Conservation (phyloP, 2,329 filamentous ascomycete species). For the Coniochaeta sp. region DNA sequence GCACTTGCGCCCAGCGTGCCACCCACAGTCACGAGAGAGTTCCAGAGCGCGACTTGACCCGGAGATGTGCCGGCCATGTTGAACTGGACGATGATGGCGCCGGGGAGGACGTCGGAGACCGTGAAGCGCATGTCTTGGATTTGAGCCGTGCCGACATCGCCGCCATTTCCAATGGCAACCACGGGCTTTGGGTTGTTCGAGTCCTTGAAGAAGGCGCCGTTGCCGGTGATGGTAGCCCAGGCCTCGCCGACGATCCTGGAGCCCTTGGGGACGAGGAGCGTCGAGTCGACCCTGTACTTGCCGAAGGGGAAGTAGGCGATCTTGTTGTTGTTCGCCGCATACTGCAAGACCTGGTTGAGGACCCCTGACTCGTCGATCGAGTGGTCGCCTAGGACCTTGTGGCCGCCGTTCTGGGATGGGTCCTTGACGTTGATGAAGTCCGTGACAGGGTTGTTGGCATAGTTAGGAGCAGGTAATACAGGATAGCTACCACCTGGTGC, state of each 20-base stretch:
- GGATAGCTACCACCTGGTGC: constrained; percentile 29
- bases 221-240: constrained; percentile 44
- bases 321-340: constrained; percentile 28
- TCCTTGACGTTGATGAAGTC: constrained; percentile 36
- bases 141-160: constrained; percentile 53
- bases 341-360: constrained; percentile 29
- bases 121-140: constrained; percentile 60
- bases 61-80: constrained; percentile 25
- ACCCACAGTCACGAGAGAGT: constrained; percentile 28
- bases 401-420: constrained; percentile 26
- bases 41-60: constrained; percentile 40
- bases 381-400: constrained; percentile 28
- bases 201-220: constrained; percentile 42
- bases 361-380: constrained; percentile 27
- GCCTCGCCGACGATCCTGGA: constrained; percentile 46
- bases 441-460: constrained; percentile 21
- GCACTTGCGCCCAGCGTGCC: constrained; percentile 24
- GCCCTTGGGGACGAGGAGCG: constrained; percentile 39
- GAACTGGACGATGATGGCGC: constrained; percentile 51
- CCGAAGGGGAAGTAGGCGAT: constrained; percentile 50
- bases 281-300: constrained; percentile 44
- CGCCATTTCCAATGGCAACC: constrained; percentile 48
- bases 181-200: constrained; percentile 46
- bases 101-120: constrained; percentile 50
- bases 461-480: constrained; percentile 30